Evolutionary conservation across 441 rosid genomes (phyloP), one percentile per base, ranked within the genome.

Genomic region (Gossypium trilobum): DNA sequence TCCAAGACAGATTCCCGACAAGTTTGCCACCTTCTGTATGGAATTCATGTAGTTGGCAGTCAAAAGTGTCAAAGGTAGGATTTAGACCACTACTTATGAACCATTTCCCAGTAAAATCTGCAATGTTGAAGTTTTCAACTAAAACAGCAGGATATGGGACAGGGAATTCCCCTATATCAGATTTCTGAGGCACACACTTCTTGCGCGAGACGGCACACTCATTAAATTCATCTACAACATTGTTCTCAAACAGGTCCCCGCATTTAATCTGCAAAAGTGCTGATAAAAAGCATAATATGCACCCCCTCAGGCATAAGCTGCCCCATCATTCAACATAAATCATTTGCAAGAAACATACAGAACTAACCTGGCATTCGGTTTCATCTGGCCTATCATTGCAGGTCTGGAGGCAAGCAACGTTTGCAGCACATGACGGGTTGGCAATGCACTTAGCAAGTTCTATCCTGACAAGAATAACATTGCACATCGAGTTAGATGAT

Each of bases 331-430:
- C 25, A 29, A 23, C 16, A 4, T 54, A 52, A 54, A 60, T n/a
- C 20, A 48, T 9, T 63, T 6, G 51, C 58, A 50, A 65, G 36
- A 54, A 62, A 60, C 59, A 48, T 60, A 64, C 6, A 71, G 36
- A 74, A 71, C 81, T 61, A 76, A 91, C 99, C 97, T 94, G 99
- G 84, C 97, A 94, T 82, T 92, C 96, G 31, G 91, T 86, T 80
- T 92, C 97, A 78, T 94, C 97, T 4, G 97, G 99, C 22, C 94
- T 88, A 82, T 94, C 81, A 75, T 94, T 92, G 86, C 97, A 94
- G 22, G 97, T 94, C 79, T 94, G 95, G 69, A 94, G 94, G 78
- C 99, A 94, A 70, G 96, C 96, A 52, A 94, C 78, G 70, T 87
- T 89, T 8, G 99, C 97, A 55, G 97, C 99, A 75, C 99, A 94